Evolutionary conservation across 1,139 yeast species (phyloP).

Genomic region (Geotrichum carabidarum): DNA sequence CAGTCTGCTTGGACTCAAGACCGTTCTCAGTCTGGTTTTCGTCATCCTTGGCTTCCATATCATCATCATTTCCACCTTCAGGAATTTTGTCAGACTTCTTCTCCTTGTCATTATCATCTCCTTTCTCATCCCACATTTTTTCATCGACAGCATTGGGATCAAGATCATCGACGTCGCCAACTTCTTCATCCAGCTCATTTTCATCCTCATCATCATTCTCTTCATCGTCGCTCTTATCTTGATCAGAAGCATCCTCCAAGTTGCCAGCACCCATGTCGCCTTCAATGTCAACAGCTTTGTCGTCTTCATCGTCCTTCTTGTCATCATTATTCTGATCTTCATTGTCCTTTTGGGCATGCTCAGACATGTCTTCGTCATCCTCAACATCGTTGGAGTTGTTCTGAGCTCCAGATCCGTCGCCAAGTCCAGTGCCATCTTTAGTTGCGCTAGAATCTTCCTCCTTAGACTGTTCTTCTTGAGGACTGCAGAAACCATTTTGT

Average conservation of each 20-base stretch:
- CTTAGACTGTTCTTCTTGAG: conserved; percentile 70
- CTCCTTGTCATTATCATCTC: conserved; percentile 64
- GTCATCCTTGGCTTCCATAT: conserved; percentile 67
- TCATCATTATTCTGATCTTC: conserved; percentile 65
- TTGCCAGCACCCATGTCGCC: conserved; percentile 95
- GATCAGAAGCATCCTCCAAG: conserved; percentile 64
- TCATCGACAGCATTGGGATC: conserved; percentile 97
- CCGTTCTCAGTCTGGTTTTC: conserved; percentile 66
- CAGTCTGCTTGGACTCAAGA: conserved; percentile 60
- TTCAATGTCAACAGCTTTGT: conserved; percentile 82
- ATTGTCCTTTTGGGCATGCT: conserved; percentile 81
- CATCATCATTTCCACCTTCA: conserved; percentile 52
- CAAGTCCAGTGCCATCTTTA: conserved; percentile 84
- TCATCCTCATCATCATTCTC: conserved; percentile 52
- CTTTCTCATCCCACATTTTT: conserved; percentile 98
- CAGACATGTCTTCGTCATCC: conserved; percentile 86
- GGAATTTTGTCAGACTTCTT: conserved; percentile 62
- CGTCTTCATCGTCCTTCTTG: conserved; percentile 53
- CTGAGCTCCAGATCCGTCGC: conserved; percentile 90
- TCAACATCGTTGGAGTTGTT: conserved; percentile 80
- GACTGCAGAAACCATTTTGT: conserved; percentile 89
- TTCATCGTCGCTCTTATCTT: conserved; percentile 54
- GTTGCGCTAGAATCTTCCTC: conserved; percentile 49
- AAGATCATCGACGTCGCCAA: conserved; percentile 81
- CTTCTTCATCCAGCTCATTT: conserved; percentile 73